Base-by-base conservation (phyloP, 1,139 yeast genomes). In the Saccharomyces hybrid region DNA sequence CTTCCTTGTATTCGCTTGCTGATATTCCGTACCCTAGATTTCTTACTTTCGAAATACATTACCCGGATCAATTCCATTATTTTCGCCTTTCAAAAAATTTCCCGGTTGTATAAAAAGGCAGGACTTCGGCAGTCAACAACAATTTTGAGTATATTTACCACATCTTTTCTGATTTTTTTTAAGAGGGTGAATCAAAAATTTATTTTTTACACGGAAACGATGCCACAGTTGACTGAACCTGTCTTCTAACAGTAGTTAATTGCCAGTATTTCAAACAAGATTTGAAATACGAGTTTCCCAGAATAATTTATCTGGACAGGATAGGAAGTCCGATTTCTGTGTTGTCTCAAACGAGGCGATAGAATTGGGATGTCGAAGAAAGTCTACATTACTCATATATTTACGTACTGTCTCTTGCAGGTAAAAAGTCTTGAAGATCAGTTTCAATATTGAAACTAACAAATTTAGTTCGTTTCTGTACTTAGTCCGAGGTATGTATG, bases 291-390 rank as follows among this genome's bases (percentile, higher is more conserved):
- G 58, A 64, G 71, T 67, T 68, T 67, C 72, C 72, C 62, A 69
- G 72, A 69, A 55, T 60, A 62, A 66, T 50, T 47, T 49, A 47
- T 53, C 27, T 52, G 58, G 72, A 65, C 70, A 65, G 66, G 68
- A 65, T 66, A 68, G 72, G 72, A 69, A 69, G 71, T 68, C 66
- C 70, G 65, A 62, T 65, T 69, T 64, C 66, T 59, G 70, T 65
- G 70, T 56, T 50, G 55, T 60, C 59, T 57, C 52, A 38, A 54
- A 54, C 51, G 53, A 61, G 61, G 56, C 56, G 67, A 68, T 69
- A 59, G 68, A 60, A 68, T 62, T 60, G 65, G 71, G 68, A 67
- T 68, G 72, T 69, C 72, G 71, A 66, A 66, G 66, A 67, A 61
- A 66, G 71, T 66, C 72, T 62, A 69, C 72, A 69, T 59, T 61